Percentiles rank a stretch among this genome's conserved stretches.
These are phyloP conservation scores for Candida anutae DNA, from an alignment of 1,139 yeast species.

Conservation along the genomic window DNA sequence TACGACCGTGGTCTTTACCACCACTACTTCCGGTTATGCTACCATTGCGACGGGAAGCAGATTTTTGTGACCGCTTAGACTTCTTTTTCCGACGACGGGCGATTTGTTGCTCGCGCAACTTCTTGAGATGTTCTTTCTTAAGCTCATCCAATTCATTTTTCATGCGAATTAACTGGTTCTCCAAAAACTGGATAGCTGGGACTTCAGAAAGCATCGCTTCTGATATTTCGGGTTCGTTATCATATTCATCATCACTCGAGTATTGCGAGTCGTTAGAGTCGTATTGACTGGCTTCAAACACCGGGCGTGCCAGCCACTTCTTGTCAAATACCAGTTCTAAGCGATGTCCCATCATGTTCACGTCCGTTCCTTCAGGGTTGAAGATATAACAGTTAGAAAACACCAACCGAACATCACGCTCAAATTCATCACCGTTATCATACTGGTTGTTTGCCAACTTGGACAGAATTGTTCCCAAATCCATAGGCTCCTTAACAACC, in stretches of 20 bases:
- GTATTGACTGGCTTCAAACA: slow-evolving; percentile 47
- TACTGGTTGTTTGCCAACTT: slow-evolving; percentile 82
- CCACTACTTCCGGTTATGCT: slow-evolving; percentile 5
- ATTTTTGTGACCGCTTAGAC: slow-evolving; percentile 19
- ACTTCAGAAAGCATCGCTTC: slow-evolving; percentile 63
- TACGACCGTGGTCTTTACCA: slow-evolving; percentile 6
- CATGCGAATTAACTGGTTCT: slow-evolving; percentile 81
- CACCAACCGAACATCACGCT: slow-evolving; percentile 70
- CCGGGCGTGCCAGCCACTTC: slow-evolving; percentile 88
- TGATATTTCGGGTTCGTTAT: slow-evolving; percentile 65
- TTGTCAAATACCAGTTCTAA: slow-evolving; percentile 79
- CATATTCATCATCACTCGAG: slow-evolving; percentile 42
- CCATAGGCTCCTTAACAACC: slow-evolving; percentile 90
- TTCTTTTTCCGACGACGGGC: slow-evolving; percentile 44
- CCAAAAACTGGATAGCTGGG: slow-evolving; percentile 85
- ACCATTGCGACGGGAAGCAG: slow-evolving; percentile 9
- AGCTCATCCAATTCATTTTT: slow-evolving; percentile 74
- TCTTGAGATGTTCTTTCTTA: slow-evolving; percentile 62
- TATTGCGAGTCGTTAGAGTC: slow-evolving; percentile 16
- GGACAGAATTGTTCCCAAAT: slow-evolving; percentile 73
- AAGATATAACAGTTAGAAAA: slow-evolving; percentile 84
- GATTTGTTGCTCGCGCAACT: slow-evolving; percentile 42
- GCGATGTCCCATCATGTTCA: slow-evolving; percentile 90
- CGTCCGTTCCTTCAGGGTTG: slow-evolving; percentile 95
- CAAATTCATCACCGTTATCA: slow-evolving; percentile 84